Conservation (phyloP, 2,329 filamentous ascomycete species). For the Whalleya microplaca region DNA sequence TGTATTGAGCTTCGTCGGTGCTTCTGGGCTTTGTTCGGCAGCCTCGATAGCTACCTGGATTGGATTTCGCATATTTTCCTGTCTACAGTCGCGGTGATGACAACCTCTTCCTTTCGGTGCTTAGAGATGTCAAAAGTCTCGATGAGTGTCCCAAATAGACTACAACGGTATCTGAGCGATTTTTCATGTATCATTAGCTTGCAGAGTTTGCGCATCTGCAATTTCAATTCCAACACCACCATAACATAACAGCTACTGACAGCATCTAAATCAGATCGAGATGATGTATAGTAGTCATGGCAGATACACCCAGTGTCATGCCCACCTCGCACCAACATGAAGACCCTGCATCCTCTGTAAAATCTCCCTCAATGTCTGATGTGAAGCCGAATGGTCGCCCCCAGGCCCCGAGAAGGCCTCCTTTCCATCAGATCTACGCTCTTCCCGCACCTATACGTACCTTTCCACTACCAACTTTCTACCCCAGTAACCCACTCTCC, state of each 20-base stretch:
- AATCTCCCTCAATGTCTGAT: constrained; percentile 26
- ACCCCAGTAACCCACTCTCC: constrained; percentile 91
- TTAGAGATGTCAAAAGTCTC: constrained; percentile 64
- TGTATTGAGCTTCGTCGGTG: background rate
- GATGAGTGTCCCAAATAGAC: constrained; percentile 72
- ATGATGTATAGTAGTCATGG: constrained; percentile 46
- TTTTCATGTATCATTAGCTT: constrained; percentile 33
- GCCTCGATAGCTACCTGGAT: background rate
- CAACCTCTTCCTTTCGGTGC: constrained; percentile 54
- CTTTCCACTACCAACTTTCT: constrained; percentile 83
- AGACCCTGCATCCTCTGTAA: constrained; percentile 15
- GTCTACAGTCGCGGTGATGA: constrained; percentile 60
- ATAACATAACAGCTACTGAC: constrained; percentile 22
- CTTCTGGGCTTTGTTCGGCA: background rate
- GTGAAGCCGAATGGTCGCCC: constrained; percentile 14
- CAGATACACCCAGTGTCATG: constrained; percentile 31
- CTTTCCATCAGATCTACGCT: constrained; percentile 75
- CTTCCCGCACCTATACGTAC: constrained; percentile 79
- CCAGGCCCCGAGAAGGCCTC: constrained; percentile 39
- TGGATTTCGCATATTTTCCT: background rate
- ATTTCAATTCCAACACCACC: background rate
- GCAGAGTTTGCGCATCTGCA: constrained; percentile 5
- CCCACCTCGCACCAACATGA: constrained; percentile 22
- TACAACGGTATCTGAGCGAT: constrained; percentile 97
- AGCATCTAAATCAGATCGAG: constrained; percentile 43